Conservation (phyloP, 257 asterid genomes). For the Ballota nigra region DNA sequence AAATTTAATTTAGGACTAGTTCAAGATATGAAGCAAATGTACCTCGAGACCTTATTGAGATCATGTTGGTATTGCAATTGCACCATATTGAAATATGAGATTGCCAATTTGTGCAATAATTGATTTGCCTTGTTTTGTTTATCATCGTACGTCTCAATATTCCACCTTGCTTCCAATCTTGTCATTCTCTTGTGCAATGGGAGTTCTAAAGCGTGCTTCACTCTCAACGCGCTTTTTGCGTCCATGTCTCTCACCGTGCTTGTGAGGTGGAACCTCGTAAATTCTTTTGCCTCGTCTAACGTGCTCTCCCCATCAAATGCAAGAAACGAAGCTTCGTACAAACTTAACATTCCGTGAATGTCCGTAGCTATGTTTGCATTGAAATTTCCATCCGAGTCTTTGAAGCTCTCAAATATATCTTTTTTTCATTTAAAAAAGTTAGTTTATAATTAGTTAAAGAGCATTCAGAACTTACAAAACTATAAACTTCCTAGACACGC, state of each 20-base stretch:
- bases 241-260: neutral
- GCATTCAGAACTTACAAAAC: too few species aligned
- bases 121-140: neutral
- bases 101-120: slow-evolving; percentile 12
- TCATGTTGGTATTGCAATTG: slow-evolving; percentile 23
- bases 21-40: neutral
- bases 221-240: neutral
- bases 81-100: slow-evolving; percentile 26
- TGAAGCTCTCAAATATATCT: slow-evolving; percentile 25
- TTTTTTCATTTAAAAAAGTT: neutral
- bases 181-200: slow-evolving; percentile 19
- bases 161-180: slow-evolving; percentile 28
- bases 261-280: slow-evolving; percentile 13
- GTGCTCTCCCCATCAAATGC: slow-evolving; percentile 15
- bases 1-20: too few species aligned
- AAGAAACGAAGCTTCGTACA: slow-evolving; percentile 31
- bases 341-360: slow-evolving; percentile 19
- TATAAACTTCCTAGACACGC: too few species aligned
- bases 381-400: slow-evolving; percentile 13
- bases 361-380: slow-evolving; percentile 7
- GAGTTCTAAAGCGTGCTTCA: slow-evolving; percentile 18
- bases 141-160: slow-evolving; percentile 17
- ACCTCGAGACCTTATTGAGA: slow-evolving; percentile 35
- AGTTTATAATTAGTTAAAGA: too few species aligned
- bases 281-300: slow-evolving; percentile 22